Percentiles rank a stretch among this genome's conserved stretches.
phyloP scores from a whole-genome alignment of 2,329 filamentous ascomycete genomes.

The Beauveria sp. region DNA sequence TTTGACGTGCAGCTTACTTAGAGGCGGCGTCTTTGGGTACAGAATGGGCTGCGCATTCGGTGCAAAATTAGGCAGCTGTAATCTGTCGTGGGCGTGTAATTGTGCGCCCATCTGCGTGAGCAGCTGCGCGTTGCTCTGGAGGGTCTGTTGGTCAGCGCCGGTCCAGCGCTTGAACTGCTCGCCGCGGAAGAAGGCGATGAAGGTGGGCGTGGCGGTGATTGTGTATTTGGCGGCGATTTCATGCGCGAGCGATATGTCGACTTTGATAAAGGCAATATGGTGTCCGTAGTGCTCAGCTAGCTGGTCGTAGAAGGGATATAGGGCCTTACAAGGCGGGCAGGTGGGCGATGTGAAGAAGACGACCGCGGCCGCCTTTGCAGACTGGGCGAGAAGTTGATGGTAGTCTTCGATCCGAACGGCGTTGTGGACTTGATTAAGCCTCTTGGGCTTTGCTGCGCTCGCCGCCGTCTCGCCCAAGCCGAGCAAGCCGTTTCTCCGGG shows the following conservation, averaged over 20 bases:
- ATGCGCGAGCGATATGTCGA: conserved; percentile 64
- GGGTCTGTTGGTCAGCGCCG: conserved; percentile 60
- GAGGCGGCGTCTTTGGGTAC: conserved; percentile 71
- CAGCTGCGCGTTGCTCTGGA: conserved; percentile 65
- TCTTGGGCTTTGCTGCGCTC: conserved; percentile 16
- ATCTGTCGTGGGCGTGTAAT: conserved; percentile 64
- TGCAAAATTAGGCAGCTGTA: conserved; percentile 64
- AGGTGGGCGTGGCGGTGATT: conserved; percentile 76
- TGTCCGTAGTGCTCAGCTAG: conserved; percentile 65
- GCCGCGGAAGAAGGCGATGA: conserved; percentile 75
- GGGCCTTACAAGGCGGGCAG: conserved; percentile 73
- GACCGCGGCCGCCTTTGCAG: conserved; percentile 62
- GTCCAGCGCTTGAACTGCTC: conserved; percentile 72
- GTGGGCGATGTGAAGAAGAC: conserved; percentile 90
- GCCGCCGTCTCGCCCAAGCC: conserved; percentile 37
- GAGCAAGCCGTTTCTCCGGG: conserved; percentile 42
- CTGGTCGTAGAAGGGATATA: conserved; percentile 76
- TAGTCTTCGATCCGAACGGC: conserved; percentile 40
- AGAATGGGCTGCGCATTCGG: conserved; percentile 58
- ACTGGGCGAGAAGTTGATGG: conserved; percentile 39
- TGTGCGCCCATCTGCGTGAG: conserved; percentile 69
- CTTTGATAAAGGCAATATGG: conserved; percentile 68
- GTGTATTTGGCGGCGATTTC: conserved; percentile 58
- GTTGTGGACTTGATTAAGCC: conserved; percentile 43
- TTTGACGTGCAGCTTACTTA: conserved; percentile 75